Evolutionary conservation across 2,329 filamentous ascomycete genomes (phyloP), one percentile per base, ranked within the genome.

Genomic region (Aureobasidium subglaciale): DNA sequence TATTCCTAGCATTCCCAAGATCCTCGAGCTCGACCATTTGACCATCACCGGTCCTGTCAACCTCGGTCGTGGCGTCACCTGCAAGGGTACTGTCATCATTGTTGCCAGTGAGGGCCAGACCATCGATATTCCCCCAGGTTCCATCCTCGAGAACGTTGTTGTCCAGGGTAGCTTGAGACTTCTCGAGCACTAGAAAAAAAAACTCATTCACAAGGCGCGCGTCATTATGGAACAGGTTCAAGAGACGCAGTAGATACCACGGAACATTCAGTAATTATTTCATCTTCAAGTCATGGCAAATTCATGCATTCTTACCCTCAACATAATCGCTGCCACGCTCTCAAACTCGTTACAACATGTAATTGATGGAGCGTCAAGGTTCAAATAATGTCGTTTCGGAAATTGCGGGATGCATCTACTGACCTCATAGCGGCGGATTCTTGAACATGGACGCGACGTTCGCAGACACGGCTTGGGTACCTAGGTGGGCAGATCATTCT

Each of bases 21-120:
- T 95, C 65, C 84, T 93, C 63, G 89, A 95, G 78, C 83, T 93
- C 46, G 89, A 95, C 69, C 93, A 99, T 71, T 83, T 99, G 58
- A 99, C 93, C 69, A 96, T 99, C 67, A 99, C 93, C 32, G 93
- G 93, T 69, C 90, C 90, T 41, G 93, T 99, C 73, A 97, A 96
- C 78, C 83, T 99, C 56, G 92, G 92, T 63, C 89, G 93, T 55
- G 92, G 92, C 56, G 93, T 99, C 56, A 95, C 90, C 35, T 81
- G 96, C 64, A 99, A 99, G 84, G 93, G 90, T 61, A 99, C 93
- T 27, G 93, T 99, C 73, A 99, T 99, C 70, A 99, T 99, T 64
- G 93, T 99, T 53, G 93, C 93, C 25, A 96, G 90, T 43, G 93
- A 99, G 77, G 92, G 92, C 64, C 91, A 88, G 79, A 99, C 93